Evolutionary conservation across 176 grass and related monocot genomes (phyloP).

Genomic region (Tillandsia leiboldiana): DNA sequence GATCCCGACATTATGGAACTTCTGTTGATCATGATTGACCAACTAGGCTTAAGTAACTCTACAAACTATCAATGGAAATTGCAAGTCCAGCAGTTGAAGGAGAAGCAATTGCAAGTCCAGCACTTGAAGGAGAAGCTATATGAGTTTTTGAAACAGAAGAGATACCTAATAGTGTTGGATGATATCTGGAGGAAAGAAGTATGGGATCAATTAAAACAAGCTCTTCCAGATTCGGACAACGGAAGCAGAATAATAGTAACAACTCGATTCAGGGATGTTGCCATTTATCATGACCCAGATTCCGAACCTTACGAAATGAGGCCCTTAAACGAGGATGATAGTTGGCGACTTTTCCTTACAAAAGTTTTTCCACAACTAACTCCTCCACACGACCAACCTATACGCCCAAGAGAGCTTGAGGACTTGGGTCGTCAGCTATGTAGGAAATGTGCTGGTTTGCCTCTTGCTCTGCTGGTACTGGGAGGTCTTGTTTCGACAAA

Average conservation of each 20-base stretch:
- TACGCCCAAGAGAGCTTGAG: not conserved
- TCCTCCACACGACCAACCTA: no score
- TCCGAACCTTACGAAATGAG: not conserved
- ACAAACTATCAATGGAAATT: not conserved
- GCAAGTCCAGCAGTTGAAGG: no score
- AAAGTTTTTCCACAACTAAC: not conserved
- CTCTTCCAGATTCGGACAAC: not conserved
- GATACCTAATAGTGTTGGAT: not conserved
- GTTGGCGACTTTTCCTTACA: not conserved
- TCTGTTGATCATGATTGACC: not conserved
- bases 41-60: not conserved
- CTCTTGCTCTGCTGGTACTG: not conserved
- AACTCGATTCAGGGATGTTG: not conserved
- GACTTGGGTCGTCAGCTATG: not conserved
- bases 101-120: no score
- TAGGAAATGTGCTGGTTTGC: not conserved
- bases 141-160: not conserved
- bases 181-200: slow-evolving; percentile 1
- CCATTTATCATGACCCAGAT: not conserved
- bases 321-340: not conserved
- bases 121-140: not conserved
- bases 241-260: slow-evolving; percentile 2
- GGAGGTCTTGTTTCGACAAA: not conserved
- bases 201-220: not conserved
- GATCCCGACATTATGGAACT: not conserved